Conservation (phyloP, 768 basidiomycete species). For the Hemileccinum rubropunctum region DNA sequence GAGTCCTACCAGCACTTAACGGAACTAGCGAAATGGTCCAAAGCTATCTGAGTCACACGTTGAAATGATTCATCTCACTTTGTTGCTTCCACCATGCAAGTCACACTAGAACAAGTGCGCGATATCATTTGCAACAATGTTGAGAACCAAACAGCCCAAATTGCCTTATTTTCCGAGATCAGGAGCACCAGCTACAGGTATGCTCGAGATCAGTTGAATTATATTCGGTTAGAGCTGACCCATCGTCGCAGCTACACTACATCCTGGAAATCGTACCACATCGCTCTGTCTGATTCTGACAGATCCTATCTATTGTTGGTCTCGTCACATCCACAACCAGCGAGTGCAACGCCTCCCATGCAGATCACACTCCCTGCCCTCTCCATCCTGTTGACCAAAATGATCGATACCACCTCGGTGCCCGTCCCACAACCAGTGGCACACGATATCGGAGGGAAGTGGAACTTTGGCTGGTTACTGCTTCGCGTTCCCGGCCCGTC, state of each 20-base stretch:
- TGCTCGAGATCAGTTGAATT: background rate
- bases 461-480: constrained; percentile 23
- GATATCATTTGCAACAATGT: constrained; percentile 30
- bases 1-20: no score
- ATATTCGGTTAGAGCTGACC: background rate
- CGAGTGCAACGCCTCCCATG: background rate
- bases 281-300: constrained; percentile 21
- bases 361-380: constrained; percentile 34
- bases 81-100: constrained; percentile 2
- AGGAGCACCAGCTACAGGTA: constrained; percentile 32
- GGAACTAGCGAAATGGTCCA: no score
- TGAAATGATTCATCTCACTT: no score
- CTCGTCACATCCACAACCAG: constrained; percentile 15
- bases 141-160: constrained; percentile 5
- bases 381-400: constrained; percentile 39
- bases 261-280: constrained; percentile 27
- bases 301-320: constrained; percentile 29
- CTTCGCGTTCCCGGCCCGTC: constrained; percentile 37
- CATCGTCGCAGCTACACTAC: constrained; percentile 24
- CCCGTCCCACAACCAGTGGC: constrained; percentile 46
- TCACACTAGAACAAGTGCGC: constrained; percentile 30
- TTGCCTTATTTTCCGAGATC: constrained; percentile 23
- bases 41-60: no score
- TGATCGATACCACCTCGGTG: constrained; percentile 45
- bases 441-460: constrained; percentile 40